Conservation (phyloP, 2,329 filamentous ascomycete genomes). For the Eurotiales sp. region DNA sequence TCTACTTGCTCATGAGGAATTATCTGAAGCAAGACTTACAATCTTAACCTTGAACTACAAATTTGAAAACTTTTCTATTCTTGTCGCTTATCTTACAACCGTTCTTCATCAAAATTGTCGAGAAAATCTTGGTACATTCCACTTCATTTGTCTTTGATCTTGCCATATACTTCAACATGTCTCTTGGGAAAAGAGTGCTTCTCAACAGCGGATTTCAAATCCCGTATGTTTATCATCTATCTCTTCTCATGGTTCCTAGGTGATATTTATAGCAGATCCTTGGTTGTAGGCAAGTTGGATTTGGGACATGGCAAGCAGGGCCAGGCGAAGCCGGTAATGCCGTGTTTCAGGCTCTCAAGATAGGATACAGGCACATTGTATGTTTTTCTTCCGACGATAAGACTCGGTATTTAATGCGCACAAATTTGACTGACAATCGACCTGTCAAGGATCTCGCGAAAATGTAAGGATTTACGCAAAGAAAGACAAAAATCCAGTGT, state of each 20-base stretch:
- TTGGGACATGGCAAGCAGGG: slow-evolving; percentile 38
- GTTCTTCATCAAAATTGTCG: too few relatives aligned
- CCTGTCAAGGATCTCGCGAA: slow-evolving; percentile 14
- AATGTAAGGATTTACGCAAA: slow-evolving; percentile 33
- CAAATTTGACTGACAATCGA: background rate
- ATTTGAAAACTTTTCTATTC: too few relatives aligned
- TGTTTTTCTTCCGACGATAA: too few relatives aligned
- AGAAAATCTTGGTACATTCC: too few relatives aligned
- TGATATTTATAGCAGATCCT: too few relatives aligned
- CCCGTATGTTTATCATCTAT: slow-evolving; percentile 27
- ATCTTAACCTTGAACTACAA: too few relatives aligned
- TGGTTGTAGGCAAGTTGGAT: slow-evolving; percentile 19
- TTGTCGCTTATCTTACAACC: too few relatives aligned
- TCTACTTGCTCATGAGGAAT: too few relatives aligned
- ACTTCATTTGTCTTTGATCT: too few relatives aligned
- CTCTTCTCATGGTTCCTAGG: too few relatives aligned
- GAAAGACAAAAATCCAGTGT: slow-evolving; percentile 61
- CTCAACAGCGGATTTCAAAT: slow-evolving; percentile 36
- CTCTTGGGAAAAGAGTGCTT: slow-evolving; percentile 36
- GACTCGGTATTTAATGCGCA: slow-evolving; percentile 5
- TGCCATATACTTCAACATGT: slow-evolving; percentile 25
- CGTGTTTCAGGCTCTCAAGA: slow-evolving; percentile 36
- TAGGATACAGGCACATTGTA: slow-evolving; percentile 34
- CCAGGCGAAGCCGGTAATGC: slow-evolving; percentile 36
- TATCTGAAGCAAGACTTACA: too few relatives aligned